Conservation (phyloP, 441 rosid genomes). For the Erodium texanum region DNA sequence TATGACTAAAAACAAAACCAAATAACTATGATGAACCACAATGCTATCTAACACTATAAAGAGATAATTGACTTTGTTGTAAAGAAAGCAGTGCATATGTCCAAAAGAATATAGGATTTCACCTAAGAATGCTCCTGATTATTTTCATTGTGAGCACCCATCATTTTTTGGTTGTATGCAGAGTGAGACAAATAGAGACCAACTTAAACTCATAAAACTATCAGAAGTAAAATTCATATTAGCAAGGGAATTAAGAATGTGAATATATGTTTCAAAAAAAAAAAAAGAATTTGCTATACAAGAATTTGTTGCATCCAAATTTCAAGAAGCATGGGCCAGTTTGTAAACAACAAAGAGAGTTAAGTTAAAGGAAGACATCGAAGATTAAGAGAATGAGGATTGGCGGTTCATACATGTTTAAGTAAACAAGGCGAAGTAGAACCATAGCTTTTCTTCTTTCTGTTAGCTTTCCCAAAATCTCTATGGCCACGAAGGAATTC, state of each 20-base stretch:
- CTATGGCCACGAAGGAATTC: conserved; percentile 38
- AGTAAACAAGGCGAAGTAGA: conserved; percentile 42
- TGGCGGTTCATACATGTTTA: conserved; percentile 39
- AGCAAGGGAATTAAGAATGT: background rate
- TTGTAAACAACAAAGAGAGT: background rate
- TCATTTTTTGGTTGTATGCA: background rate
- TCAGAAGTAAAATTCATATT: background rate
- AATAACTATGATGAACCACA: background rate
- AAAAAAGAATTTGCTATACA: too few relatives aligned
- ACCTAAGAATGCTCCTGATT: background rate
- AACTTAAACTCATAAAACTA: background rate
- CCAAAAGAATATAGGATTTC: background rate
- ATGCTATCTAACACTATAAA: background rate
- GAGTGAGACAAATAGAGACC: background rate
- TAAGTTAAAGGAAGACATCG: background rate
- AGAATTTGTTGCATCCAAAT: background rate
- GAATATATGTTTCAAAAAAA: too few relatives aligned
- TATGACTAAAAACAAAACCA: background rate
- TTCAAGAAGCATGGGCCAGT: background rate
- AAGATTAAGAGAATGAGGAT: conserved; percentile 17
- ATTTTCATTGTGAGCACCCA: background rate
- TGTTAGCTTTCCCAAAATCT: conserved; percentile 38
- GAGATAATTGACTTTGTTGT: background rate
- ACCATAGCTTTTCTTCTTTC: conserved; percentile 39
- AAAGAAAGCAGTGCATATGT: background rate